phyloP scores from a whole-genome alignment of 768 basidiomycete species.

The Termitomyces sp. region DNA sequence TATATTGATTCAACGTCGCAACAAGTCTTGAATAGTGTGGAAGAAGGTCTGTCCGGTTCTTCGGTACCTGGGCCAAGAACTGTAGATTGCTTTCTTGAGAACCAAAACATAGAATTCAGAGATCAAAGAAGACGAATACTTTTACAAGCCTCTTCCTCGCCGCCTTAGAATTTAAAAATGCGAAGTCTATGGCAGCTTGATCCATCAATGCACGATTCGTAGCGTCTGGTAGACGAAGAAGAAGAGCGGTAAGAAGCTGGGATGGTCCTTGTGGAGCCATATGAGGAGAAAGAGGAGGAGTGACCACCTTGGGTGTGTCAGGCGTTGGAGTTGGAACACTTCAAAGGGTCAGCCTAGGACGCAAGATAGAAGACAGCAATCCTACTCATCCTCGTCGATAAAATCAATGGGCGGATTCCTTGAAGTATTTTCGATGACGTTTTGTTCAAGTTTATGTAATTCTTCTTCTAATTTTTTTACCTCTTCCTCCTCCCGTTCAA shows the following conservation, averaged over 20 bases:
- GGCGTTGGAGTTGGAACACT: constrained; percentile 59
- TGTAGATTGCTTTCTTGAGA: constrained; percentile 21
- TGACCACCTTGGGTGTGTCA: constrained; percentile 56
- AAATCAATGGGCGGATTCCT: constrained; percentile 14
- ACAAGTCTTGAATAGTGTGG: constrained; percentile 91
- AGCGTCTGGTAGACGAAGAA: constrained; percentile 90
- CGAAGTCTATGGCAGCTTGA: constrained; percentile 93
- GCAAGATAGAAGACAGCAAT: constrained; percentile 3
- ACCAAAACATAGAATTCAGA: not conserved
- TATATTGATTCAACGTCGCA: constrained; percentile 84
- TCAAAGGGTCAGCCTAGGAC: constrained; percentile 15
- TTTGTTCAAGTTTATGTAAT: constrained; percentile 53
- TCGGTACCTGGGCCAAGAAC: constrained; percentile 81
- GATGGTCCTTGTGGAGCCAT: constrained; percentile 87
- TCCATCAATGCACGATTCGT: constrained; percentile 87
- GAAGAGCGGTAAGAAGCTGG: constrained; percentile 84
- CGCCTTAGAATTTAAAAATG: constrained; percentile 94
- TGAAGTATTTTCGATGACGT: constrained; percentile 5
- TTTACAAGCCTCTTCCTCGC: constrained; percentile 87
- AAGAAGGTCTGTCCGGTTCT: constrained; percentile 83
- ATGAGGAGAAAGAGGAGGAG: constrained; percentile 60
- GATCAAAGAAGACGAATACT: constrained; percentile 32
- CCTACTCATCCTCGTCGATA: constrained; percentile 39
- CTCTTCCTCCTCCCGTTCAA: constrained; percentile 60
- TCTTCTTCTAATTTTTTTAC: constrained; percentile 75